phyloP scores from a whole-genome alignment of 2,329 filamentous ascomycete genomes.

The Emmonsia crescens region DNA sequence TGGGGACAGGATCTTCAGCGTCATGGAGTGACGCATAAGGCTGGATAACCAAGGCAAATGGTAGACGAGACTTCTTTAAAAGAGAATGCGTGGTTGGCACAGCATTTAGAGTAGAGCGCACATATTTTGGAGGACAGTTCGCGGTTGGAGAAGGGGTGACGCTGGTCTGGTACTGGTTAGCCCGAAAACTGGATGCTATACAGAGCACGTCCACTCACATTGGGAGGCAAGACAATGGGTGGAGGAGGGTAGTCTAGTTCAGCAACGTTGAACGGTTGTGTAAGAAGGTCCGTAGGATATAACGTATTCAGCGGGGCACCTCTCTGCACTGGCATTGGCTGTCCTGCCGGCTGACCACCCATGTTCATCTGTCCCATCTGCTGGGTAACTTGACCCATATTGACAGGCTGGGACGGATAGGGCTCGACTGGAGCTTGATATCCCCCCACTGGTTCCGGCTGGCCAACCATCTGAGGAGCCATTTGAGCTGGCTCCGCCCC shows the following conservation, averaged over 20 bases:
- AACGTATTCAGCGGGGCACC: slow-evolving; percentile 64
- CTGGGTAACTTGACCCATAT: slow-evolving; percentile 63
- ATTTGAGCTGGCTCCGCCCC: slow-evolving; percentile 34
- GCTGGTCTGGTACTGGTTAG: slow-evolving; percentile 55
- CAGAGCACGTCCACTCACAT: slow-evolving; percentile 50
- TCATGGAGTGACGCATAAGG: slow-evolving; percentile 91
- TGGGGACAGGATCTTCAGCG: slow-evolving; percentile 76
- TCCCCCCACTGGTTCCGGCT: slow-evolving; percentile 33
- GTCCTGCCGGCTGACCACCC: slow-evolving; percentile 45
- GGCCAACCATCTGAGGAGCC: slow-evolving; percentile 15
- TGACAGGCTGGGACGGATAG: slow-evolving; percentile 49
- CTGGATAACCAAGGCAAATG: slow-evolving; percentile 91
- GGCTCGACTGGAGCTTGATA: slow-evolving; percentile 59
- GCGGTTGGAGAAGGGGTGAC: slow-evolving; percentile 83
- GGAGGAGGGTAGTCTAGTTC: slow-evolving; percentile 88
- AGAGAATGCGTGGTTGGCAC: slow-evolving; percentile 86
- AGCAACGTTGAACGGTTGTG: slow-evolving; percentile 85
- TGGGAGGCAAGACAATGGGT: slow-evolving; percentile 78
- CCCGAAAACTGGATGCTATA: slow-evolving; percentile 9
- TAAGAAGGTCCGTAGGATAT: slow-evolving; percentile 81
- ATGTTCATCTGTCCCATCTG: slow-evolving; percentile 73
- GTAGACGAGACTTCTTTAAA: slow-evolving; percentile 92
- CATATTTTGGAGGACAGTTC: slow-evolving; percentile 88
- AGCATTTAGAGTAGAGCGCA: slow-evolving; percentile 89
- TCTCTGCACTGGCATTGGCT: slow-evolving; percentile 35